Conservation (phyloP, 2,329 filamentous ascomycete species). For the Aureobasidium lini region DNA sequence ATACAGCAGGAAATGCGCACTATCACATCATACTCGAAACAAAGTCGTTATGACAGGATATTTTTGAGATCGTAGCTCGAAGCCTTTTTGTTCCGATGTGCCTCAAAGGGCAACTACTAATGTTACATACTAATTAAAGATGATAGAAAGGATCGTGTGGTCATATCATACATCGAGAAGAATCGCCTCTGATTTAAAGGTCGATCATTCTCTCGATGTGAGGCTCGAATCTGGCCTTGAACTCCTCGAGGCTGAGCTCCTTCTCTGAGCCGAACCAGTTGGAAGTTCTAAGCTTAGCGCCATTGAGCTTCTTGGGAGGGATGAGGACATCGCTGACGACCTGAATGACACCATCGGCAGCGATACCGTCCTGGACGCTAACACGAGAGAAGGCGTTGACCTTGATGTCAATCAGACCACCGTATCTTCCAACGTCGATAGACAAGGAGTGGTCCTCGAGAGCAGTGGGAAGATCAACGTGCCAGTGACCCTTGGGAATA, state of each 20-base stretch:
- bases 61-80: no score
- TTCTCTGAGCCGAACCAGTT: conserved; percentile 38
- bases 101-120: background rate
- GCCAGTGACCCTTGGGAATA: conserved; percentile 46
- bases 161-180: background rate
- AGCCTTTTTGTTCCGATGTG: no score
- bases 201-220: conserved; percentile 29
- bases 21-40: no score
- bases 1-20: no score
- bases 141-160: conserved; percentile 4
- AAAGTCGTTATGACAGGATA: no score
- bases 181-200: background rate
- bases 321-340: conserved; percentile 66
- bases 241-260: conserved; percentile 52
- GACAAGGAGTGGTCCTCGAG: conserved; percentile 58
- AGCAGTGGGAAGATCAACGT: conserved; percentile 66
- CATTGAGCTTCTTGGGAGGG: conserved; percentile 56
- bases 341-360: conserved; percentile 75
- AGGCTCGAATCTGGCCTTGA: conserved; percentile 49
- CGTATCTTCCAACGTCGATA: conserved; percentile 63
- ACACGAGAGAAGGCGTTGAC: conserved; percentile 68
- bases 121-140: background rate
- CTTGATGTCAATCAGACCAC: conserved; percentile 62
- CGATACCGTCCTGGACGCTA: conserved; percentile 60
- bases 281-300: conserved; percentile 24